These are phyloP conservation scores for Leccinum variicolor DNA, from an alignment of 768 basidiomycete genomes.

Conservation along the genomic window DNA sequence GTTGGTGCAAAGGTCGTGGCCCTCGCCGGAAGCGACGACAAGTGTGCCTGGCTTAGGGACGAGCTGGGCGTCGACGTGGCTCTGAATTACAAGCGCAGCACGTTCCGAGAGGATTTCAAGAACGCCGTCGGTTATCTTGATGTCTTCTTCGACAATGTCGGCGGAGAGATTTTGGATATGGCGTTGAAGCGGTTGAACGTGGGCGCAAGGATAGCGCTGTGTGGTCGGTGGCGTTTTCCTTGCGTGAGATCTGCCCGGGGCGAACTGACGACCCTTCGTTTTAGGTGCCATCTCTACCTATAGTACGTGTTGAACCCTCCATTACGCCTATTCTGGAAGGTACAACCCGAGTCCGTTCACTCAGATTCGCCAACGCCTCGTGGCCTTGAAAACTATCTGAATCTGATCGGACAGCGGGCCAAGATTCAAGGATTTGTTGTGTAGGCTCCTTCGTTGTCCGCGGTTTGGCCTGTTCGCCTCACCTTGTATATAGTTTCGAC, in stretches of 20 bases:
- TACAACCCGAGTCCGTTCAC: not conserved
- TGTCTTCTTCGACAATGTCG: slow-evolving; percentile 83
- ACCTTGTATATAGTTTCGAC: slow-evolving; percentile 55
- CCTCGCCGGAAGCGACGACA: slow-evolving; percentile 81
- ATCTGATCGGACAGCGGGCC: slow-evolving; percentile 73
- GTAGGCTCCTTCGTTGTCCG: slow-evolving; percentile 35
- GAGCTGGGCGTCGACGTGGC: slow-evolving; percentile 82
- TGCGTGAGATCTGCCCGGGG: not conserved
- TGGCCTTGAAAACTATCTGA: slow-evolving; percentile 64
- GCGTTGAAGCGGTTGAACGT: slow-evolving; percentile 71
- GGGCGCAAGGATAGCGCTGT: slow-evolving; percentile 74
- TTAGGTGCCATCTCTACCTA: slow-evolving; percentile 83
- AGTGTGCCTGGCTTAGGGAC: slow-evolving; percentile 81
- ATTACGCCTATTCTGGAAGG: not conserved
- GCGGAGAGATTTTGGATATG: slow-evolving; percentile 79
- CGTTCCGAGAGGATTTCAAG: slow-evolving; percentile 72
- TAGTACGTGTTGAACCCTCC: slow-evolving; percentile 43
- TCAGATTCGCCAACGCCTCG: slow-evolving; percentile 57
- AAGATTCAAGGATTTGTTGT: slow-evolving; percentile 83
- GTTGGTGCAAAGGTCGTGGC: slow-evolving; percentile 81
- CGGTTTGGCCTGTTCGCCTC: not conserved
- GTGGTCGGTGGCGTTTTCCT: slow-evolving; percentile 51
- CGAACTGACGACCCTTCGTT: slow-evolving; percentile 5
- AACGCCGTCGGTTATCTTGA: slow-evolving; percentile 70
- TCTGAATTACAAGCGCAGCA: slow-evolving; percentile 82